These are phyloP conservation scores for Daedaleopsis sinensis DNA, from an alignment of 768 basidiomycete species.

Conservation along the genomic window DNA sequence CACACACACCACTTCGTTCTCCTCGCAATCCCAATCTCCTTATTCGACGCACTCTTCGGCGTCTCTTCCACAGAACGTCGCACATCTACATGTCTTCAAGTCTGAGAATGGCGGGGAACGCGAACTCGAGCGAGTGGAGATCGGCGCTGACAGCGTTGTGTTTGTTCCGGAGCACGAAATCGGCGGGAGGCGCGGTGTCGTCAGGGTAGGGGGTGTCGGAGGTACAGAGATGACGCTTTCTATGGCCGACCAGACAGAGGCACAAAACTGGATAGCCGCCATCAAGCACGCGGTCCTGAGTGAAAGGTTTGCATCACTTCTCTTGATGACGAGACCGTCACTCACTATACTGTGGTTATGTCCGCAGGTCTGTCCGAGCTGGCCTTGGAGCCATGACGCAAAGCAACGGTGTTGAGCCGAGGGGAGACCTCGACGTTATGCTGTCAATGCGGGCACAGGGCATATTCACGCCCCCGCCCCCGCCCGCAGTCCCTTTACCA, in stretches of 20 bases:
- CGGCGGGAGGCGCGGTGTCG: conserved; percentile 50
- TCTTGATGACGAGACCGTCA: conserved; percentile 5
- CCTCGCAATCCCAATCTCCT: conserved; percentile 9
- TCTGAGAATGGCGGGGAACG: conserved; percentile 54
- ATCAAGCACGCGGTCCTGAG: conserved; percentile 75
- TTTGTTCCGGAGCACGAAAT: conserved; percentile 62
- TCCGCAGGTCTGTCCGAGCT: conserved; percentile 63
- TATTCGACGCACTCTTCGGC: conserved; percentile 35
- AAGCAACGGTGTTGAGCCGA: conserved; percentile 55
- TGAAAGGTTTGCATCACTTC: conserved; percentile 51
- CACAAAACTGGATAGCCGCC: conserved; percentile 74
- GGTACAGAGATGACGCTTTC: conserved; percentile 48
- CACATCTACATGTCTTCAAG: conserved; percentile 73
- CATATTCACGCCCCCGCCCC: conserved; percentile 43
- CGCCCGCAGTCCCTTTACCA: conserved; percentile 7
- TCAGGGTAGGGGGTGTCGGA: conserved; percentile 65
- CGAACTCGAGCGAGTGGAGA: conserved; percentile 75
- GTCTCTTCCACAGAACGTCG: conserved; percentile 33
- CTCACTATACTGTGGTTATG: neutral
- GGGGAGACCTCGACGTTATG: conserved; percentile 85
- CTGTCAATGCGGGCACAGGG: conserved; percentile 76
- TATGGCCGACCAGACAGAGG: conserved; percentile 59
- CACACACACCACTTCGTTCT: conserved; percentile 16
- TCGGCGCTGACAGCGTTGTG: conserved; percentile 76
- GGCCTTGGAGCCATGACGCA: conserved; percentile 56